phyloP scores from a whole-genome alignment of 2,329 filamentous ascomycete genomes.

The Iodosphaeria phyllophila region DNA sequence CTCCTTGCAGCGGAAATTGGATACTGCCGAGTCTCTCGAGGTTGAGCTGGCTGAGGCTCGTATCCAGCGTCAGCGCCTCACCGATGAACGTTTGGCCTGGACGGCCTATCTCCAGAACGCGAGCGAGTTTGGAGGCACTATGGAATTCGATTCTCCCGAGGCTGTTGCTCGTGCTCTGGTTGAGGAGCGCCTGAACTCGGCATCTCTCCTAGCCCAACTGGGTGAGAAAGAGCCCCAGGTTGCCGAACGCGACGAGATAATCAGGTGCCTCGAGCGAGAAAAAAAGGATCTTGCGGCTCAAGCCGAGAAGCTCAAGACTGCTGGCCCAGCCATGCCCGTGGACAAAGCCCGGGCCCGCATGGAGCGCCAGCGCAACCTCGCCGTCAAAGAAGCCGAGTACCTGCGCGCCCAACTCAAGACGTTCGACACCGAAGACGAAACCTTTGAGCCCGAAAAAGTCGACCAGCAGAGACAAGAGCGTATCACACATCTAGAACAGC shows the following conservation, averaged over 20 bases:
- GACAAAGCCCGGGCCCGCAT: constrained; percentile 58
- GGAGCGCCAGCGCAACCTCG: constrained; percentile 70
- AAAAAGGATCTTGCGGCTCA: constrained; percentile 45
- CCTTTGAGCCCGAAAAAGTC: constrained; percentile 62
- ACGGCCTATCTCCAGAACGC: constrained; percentile 64
- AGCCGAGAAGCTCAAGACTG: constrained; percentile 47
- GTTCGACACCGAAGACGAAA: constrained; percentile 72
- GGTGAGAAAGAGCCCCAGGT: constrained; percentile 66
- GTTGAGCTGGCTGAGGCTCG: constrained; percentile 62
- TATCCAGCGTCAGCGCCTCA: constrained; percentile 67
- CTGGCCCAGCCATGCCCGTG: constrained; percentile 24
- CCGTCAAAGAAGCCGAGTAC: constrained; percentile 85
- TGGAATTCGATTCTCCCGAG: constrained; percentile 76
- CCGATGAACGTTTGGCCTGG: constrained; percentile 81
- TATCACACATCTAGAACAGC: constrained; percentile 64
- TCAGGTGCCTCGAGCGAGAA: constrained; percentile 54
- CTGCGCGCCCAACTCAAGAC: constrained; percentile 81
- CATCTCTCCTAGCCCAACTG: constrained; percentile 62
- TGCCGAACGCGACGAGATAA: constrained; percentile 54
- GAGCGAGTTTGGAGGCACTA: constrained; percentile 33
- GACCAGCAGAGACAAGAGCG: constrained; percentile 59
- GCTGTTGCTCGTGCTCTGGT: constrained; percentile 70
- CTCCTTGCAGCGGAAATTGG: constrained; percentile 57
- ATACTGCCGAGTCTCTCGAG: constrained; percentile 55
- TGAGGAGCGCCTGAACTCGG: constrained; percentile 62